phyloP scores from a whole-genome alignment of 2,329 filamentous ascomycete species.

The Diaporthe velutina region DNA sequence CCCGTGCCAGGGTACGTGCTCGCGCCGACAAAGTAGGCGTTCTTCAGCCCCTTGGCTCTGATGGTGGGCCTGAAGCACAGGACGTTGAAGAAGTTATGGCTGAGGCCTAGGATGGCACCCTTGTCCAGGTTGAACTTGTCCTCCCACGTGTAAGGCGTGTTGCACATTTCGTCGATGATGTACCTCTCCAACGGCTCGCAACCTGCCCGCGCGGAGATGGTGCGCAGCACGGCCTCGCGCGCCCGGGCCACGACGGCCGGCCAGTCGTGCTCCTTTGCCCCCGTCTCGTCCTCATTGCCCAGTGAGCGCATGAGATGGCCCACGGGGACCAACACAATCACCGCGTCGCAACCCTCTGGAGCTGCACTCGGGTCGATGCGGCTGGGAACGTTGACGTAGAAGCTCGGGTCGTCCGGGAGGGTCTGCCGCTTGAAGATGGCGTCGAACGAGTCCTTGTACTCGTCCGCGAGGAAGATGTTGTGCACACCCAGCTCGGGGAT shows the following conservation, averaged over 20 bases:
- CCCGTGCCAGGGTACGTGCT: slow-evolving; percentile 83
- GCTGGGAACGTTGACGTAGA: slow-evolving; percentile 83
- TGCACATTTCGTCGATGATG: slow-evolving; percentile 73
- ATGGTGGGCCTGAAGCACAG: slow-evolving; percentile 75
- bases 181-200: slow-evolving; percentile 59
- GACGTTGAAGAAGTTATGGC: slow-evolving; percentile 81
- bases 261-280: slow-evolving; percentile 69
- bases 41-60: slow-evolving; percentile 60
- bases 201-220: slow-evolving; percentile 71
- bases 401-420: slow-evolving; percentile 77
- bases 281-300: slow-evolving; percentile 45
- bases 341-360: slow-evolving; percentile 72
- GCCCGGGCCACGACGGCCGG: slow-evolving; percentile 69
- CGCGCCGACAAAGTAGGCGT: slow-evolving; percentile 79
- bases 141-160: slow-evolving; percentile 76
- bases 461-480: slow-evolving; percentile 83
- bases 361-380: slow-evolving; percentile 77
- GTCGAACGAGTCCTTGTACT: slow-evolving; percentile 81
- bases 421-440: slow-evolving; percentile 78
- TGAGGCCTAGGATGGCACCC: slow-evolving; percentile 79
- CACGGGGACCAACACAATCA: slow-evolving; percentile 80
- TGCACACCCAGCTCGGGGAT: slow-evolving; percentile 76
- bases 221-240: slow-evolving; percentile 70
- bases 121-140: slow-evolving; percentile 79
- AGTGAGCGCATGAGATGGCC: slow-evolving; percentile 72